phyloP scores from a whole-genome alignment of 768 basidiomycete species.

The Mycena floridula region DNA sequence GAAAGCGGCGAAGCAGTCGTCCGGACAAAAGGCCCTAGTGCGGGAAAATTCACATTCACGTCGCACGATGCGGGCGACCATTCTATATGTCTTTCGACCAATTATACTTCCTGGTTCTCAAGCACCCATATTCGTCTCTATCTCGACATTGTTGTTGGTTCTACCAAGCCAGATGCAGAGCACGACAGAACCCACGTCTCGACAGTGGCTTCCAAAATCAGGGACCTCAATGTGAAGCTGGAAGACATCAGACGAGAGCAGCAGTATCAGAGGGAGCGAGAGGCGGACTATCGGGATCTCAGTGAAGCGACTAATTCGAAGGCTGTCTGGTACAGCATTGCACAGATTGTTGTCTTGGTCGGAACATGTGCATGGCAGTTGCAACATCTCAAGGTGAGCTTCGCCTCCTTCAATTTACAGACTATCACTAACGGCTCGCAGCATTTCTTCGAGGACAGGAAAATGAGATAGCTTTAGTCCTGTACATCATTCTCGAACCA shows the following conservation, averaged over 20 bases:
- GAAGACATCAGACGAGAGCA: slow-evolving; percentile 93
- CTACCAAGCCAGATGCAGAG: slow-evolving; percentile 79
- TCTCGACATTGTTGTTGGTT: slow-evolving; percentile 90
- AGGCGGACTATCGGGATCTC: slow-evolving; percentile 81
- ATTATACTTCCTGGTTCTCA: slow-evolving; percentile 86
- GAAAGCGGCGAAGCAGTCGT: slow-evolving; percentile 77
- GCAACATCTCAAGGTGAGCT: slow-evolving; percentile 77
- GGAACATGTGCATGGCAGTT: slow-evolving; percentile 91
- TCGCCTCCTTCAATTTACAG: slow-evolving; percentile 1
- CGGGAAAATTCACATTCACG: slow-evolving; percentile 95
- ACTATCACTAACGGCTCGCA: slow-evolving; percentile 18
- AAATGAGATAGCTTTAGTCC: slow-evolving; percentile 55
- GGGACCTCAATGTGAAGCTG: slow-evolving; percentile 90
- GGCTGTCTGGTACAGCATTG: slow-evolving; percentile 91
- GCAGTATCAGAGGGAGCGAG: slow-evolving; percentile 95
- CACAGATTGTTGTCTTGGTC: slow-evolving; percentile 80
- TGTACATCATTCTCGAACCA: too few relatives aligned
- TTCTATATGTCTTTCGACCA: slow-evolving; percentile 91
- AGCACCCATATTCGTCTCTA: slow-evolving; percentile 89
- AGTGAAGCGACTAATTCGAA: slow-evolving; percentile 88
- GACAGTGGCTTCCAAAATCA: slow-evolving; percentile 74
- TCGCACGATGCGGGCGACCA: slow-evolving; percentile 97
- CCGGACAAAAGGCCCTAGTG: slow-evolving; percentile 82
- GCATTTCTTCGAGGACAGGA: slow-evolving; percentile 86
- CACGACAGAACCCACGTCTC: slow-evolving; percentile 83